These are phyloP conservation scores for Diphasiastrum complanatum DNA, from an alignment of 83 land plant genomes.

Conservation along the genomic window DNA sequence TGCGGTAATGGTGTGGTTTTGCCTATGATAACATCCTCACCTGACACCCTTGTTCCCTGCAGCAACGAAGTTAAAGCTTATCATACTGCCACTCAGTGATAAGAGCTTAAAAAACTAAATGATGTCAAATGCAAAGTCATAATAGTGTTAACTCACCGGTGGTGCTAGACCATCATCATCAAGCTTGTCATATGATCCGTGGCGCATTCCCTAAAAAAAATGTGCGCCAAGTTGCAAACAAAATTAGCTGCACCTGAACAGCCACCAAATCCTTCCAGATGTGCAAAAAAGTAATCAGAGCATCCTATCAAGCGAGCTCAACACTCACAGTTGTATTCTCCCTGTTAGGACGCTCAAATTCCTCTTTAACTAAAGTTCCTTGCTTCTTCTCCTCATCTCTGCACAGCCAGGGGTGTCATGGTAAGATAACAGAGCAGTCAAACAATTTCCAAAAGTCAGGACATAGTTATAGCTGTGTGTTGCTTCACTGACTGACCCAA, in stretches of 20 bases:
- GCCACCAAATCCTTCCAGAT: neutral
- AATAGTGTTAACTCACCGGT: conserved; percentile 50
- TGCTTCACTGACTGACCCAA: neutral
- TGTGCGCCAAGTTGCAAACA: conserved; percentile 2
- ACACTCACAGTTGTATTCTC: conserved; percentile 67
- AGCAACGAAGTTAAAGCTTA: neutral
- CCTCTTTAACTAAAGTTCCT: conserved; percentile 94
- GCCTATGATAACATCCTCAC: conserved; percentile 96
- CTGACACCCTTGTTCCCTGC: conserved; percentile 89
- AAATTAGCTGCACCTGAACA: conserved; percentile 3
- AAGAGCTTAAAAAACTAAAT: neutral
- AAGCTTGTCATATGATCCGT: conserved; percentile 98
- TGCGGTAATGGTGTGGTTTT: conserved; percentile 88
- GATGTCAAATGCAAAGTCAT: neutral
- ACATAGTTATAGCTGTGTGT: neutral
- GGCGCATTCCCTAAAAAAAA: conserved; percentile 78
- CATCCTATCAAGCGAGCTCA: neutral
- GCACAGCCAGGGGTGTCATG: neutral
- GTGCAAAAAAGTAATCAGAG: neutral
- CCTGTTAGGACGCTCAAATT: conserved; percentile 91
- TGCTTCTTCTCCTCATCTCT: conserved; percentile 98
- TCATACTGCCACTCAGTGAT: neutral
- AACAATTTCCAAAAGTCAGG: neutral
- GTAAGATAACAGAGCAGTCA: neutral
- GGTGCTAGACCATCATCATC: conserved; percentile 99